Evolutionary conservation across 164 flowering plant species (phyloP).

Genomic region (Sedum album): DNA sequence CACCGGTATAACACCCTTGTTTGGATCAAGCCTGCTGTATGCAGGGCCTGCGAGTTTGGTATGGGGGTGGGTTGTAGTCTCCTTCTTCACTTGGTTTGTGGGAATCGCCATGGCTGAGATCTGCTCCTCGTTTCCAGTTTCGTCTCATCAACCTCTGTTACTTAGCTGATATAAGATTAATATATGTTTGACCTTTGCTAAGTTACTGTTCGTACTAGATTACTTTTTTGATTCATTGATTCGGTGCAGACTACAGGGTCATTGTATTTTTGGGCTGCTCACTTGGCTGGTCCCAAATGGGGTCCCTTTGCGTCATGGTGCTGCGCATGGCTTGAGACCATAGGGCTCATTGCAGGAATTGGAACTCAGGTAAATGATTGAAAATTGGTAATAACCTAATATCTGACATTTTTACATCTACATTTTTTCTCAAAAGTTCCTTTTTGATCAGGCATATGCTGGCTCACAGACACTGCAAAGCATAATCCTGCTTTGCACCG

Average conservation of each 20-base stretch:
- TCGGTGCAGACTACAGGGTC: not conserved
- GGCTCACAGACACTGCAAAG: constrained; percentile 60
- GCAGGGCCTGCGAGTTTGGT: constrained; percentile 31
- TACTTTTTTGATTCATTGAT: not conserved
- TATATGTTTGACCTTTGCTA: too few species aligned
- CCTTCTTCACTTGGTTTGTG: constrained; percentile 70
- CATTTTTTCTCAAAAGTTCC: not conserved
- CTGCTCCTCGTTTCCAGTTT: constrained; percentile 70
- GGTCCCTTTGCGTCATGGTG: constrained; percentile 73
- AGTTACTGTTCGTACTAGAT: not conserved
- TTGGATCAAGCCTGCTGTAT: constrained; percentile 41
- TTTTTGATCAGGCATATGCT: constrained; percentile 45
- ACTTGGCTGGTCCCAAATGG: constrained; percentile 62
- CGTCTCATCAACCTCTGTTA: constrained; percentile 5
- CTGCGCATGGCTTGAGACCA: constrained; percentile 66
- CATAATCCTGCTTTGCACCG: constrained; percentile 52
- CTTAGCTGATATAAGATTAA: too few species aligned
- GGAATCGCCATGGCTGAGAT: constrained; percentile 76
- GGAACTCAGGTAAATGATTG: constrained; percentile 43
- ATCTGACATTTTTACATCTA: not conserved
- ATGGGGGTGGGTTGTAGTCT: constrained; percentile 76
- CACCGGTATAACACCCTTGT: constrained; percentile 61
- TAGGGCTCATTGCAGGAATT: constrained; percentile 63
- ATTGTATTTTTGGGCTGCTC: constrained; percentile 69
- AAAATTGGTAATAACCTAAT: too few species aligned